Base-by-base conservation (phyloP, 2,329 filamentous ascomycete species). In the Fusarium chlamydosporum region DNA sequence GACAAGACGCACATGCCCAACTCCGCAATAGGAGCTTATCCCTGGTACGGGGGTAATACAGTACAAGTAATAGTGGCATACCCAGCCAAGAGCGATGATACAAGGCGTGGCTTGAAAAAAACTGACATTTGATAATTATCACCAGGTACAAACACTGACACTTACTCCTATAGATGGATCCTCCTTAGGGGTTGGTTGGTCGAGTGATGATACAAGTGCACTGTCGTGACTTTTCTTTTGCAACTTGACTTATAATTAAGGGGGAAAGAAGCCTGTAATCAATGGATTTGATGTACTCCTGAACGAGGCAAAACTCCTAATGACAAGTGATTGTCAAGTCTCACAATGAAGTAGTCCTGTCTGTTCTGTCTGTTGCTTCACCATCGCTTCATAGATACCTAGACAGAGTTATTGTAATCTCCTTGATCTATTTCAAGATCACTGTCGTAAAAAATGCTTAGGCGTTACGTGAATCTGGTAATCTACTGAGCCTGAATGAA, bases 11-110 rank as follows among this genome's bases (percentile, higher is more conserved):
- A 46, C 51, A 35, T 35, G 51, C 40, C 34, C 51, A 55, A 47
- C 52, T 55, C 52, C 52, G 52, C 52, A 47, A 55, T 55, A 55
- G 52, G 52, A 55, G 52, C 31, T 20, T 31, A 47, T 29, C 31
- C 52, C 52, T 27, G 31, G 40, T 29, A 34, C 40, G 52, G 29
- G 41, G 41, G 31, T 29, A 34, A 46, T 50, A 23, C 23, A 35
- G 42, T 31, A 45, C 18, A 9, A 11, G 15, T 35, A 50, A 27
- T 50, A 50, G 47, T 47, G 23, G 29, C 13, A 47, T 23, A 37
- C 13, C 35, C n/a, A 31, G 42, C 52, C 42, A 34, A 47, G 40
- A 26, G 16, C 18, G 47, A 27, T 34, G 33, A 50, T 29, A 40
- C 47, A 40, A 50, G 47, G 47, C 47, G 47, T 50, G 47, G 23